Evolutionary conservation across 352 stramenopile species (phyloP).

Genomic region (Globisporangium spiculum): DNA sequence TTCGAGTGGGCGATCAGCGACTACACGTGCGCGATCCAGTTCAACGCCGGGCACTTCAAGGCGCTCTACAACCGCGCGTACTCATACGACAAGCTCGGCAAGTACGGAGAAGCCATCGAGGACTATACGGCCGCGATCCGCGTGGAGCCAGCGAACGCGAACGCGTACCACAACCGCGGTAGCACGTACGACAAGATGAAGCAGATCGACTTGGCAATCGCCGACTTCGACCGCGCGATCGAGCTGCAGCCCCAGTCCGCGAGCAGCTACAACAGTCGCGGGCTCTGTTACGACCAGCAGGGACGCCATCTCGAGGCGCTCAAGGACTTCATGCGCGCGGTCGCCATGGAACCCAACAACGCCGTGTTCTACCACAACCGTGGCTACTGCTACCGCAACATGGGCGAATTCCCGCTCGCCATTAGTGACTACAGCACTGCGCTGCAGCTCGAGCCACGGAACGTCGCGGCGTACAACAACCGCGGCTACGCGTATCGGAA

Average conservation of each 20-base stretch:
- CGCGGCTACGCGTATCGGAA: constrained; percentile 84
- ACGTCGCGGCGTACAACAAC: constrained; percentile 83
- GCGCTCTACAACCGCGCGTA: constrained; percentile 88
- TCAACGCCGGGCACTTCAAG: constrained; percentile 83
- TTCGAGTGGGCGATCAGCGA: constrained; percentile 77
- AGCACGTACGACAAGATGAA: constrained; percentile 83
- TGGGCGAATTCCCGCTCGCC: constrained; percentile 66
- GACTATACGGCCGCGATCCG: constrained; percentile 77
- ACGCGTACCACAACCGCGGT: constrained; percentile 82
- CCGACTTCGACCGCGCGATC: constrained; percentile 70
- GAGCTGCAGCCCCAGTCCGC: constrained; percentile 50
- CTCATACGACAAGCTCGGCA: constrained; percentile 79
- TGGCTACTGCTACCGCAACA: constrained; percentile 81
- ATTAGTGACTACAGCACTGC: constrained; percentile 68
- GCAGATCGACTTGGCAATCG: constrained; percentile 47
- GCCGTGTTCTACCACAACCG: constrained; percentile 85
- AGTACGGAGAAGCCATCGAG: constrained; percentile 54
- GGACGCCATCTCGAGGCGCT: constrained; percentile 60
- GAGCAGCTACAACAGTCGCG: constrained; percentile 81
- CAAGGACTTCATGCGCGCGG: constrained; percentile 63
- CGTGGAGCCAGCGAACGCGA: constrained; percentile 71
- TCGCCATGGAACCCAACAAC: constrained; percentile 68
- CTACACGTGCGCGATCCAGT: constrained; percentile 69
- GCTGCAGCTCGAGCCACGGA: constrained; percentile 57
- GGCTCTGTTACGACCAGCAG: constrained; percentile 73